Evolutionary conservation across 1,284 basidiomycete species (phyloP).

Genomic region (Ustilago shanxiensis): DNA sequence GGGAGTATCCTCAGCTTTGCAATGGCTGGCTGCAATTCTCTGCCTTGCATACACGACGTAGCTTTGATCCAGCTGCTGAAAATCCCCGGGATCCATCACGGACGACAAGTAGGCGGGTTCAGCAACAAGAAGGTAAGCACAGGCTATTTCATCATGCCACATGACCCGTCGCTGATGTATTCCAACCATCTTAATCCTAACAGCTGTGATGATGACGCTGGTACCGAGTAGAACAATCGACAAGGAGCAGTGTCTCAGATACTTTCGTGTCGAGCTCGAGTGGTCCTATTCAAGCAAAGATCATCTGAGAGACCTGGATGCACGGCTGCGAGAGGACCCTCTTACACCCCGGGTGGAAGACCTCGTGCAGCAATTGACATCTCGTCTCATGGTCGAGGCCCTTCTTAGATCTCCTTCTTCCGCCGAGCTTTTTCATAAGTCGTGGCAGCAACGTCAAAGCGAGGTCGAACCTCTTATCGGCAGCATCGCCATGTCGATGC

Average conservation of each 20-base stretch:
- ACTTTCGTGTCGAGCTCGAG: constrained; percentile 9
- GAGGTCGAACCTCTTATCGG: constrained; percentile 14
- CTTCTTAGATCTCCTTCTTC: constrained; percentile 13
- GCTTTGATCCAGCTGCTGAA: neutral
- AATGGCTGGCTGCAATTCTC: constrained; percentile 26
- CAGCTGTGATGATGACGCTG: constrained; percentile 13
- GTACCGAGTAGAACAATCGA: constrained; percentile 7
- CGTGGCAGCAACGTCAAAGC: constrained; percentile 26
- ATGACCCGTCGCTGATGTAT: neutral
- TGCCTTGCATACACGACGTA: neutral
- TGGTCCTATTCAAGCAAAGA: constrained; percentile 18
- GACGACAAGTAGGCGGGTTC: neutral
- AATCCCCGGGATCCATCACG: neutral
- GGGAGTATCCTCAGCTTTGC: constrained; percentile 13
- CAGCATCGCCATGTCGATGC: constrained; percentile 30
- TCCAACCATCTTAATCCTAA: neutral
- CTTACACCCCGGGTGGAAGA: constrained; percentile 17
- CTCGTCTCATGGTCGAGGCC: constrained; percentile 21
- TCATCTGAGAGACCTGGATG: neutral
- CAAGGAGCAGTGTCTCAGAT: neutral
- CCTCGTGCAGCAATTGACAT: constrained; percentile 20
- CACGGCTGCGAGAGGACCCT: neutral
- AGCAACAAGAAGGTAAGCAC: neutral
- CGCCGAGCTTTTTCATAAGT: constrained; percentile 24
- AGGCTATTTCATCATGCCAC: neutral